phyloP scores from a whole-genome alignment of 768 basidiomycete genomes.

The Pulveroboletus frians region DNA sequence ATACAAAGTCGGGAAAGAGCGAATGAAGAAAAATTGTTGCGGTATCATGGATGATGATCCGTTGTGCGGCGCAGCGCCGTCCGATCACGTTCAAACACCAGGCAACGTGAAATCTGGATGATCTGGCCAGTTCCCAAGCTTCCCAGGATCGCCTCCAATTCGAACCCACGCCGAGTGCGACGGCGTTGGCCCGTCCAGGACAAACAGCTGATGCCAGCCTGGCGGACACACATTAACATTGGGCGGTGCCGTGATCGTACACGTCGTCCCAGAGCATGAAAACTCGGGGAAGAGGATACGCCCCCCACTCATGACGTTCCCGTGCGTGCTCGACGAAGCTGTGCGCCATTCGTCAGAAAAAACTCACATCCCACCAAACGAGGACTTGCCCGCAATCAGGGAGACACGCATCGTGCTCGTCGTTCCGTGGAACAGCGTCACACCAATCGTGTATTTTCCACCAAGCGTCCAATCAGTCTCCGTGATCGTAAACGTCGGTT shows the following conservation, averaged over 20 bases:
- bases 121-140: slow-evolving; percentile 70
- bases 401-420: slow-evolving; percentile 52
- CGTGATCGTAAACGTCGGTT: slow-evolving; percentile 57
- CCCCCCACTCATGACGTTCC: slow-evolving; percentile 65
- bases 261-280: slow-evolving; percentile 59
- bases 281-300: slow-evolving; percentile 72
- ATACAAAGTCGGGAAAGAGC: background rate
- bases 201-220: slow-evolving; percentile 71
- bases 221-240: slow-evolving; percentile 65
- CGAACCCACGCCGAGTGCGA: slow-evolving; percentile 71
- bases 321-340: slow-evolving; percentile 75
- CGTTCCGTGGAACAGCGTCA: slow-evolving; percentile 37
- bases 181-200: slow-evolving; percentile 75
- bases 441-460: slow-evolving; percentile 47
- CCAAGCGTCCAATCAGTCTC: slow-evolving; percentile 62
- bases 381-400: slow-evolving; percentile 53
- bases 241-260: slow-evolving; percentile 76
- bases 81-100: slow-evolving; percentile 38
- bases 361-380: no score
- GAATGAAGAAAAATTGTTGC: background rate
- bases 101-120: slow-evolving; percentile 64
- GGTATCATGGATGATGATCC: background rate
- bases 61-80: background rate
- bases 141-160: slow-evolving; percentile 70
- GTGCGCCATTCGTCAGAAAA: background rate